phyloP scores from a whole-genome alignment of 257 asterid genomes.

The Penstemon davidsonii region DNA sequence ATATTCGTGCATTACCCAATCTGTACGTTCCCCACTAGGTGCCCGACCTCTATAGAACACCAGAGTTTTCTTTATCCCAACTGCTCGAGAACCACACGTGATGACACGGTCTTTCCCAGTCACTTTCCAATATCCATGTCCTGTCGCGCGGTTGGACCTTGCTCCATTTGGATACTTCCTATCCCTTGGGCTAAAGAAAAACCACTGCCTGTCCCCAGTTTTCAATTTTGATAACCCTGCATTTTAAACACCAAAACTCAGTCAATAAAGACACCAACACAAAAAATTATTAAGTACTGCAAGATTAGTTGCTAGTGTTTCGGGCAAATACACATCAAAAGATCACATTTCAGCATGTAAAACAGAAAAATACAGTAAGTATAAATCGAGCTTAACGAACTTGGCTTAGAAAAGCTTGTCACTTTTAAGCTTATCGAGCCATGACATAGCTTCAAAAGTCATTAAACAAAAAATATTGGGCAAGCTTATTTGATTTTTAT shows the following conservation, averaged over 20 bases:
- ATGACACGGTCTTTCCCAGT: slow-evolving; percentile 92
- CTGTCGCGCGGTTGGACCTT: slow-evolving; percentile 89
- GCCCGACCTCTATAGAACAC: slow-evolving; percentile 96
- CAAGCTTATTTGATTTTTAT: no score
- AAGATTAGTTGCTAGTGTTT: no score
- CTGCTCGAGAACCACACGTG: slow-evolving; percentile 48
- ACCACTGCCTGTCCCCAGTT: slow-evolving; percentile 93
- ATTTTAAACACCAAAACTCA: no score
- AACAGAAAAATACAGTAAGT: no score
- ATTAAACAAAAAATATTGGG: no score
- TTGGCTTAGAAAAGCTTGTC: no score
- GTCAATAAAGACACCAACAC: neutral
- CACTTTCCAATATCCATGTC: slow-evolving; percentile 91
- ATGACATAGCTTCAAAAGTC: no score
- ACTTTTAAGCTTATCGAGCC: no score
- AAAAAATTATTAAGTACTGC: no score
- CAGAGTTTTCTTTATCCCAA: slow-evolving; percentile 94
- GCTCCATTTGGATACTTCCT: slow-evolving; percentile 86
- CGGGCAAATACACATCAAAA: no score
- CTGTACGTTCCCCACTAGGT: slow-evolving; percentile 82
- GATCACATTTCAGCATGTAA: neutral
- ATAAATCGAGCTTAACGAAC: no score
- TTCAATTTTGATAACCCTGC: slow-evolving; percentile 72
- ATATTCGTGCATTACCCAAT: slow-evolving; percentile 99
- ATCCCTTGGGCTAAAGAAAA: slow-evolving; percentile 82